phyloP scores from a whole-genome alignment of 1,139 yeast genomes.

The Arxiozyma slooffiae region DNA sequence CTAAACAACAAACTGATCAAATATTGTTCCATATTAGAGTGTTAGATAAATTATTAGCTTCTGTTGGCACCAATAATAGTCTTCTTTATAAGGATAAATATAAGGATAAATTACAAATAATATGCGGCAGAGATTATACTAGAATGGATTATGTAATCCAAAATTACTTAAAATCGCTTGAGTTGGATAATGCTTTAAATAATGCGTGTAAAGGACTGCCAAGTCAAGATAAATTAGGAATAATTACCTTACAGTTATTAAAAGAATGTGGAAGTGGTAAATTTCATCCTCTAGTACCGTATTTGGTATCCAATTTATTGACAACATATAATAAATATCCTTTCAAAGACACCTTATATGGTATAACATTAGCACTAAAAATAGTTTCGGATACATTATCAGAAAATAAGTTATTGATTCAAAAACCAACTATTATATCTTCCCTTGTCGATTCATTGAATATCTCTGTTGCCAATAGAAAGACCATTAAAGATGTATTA shows the following conservation, averaged over 20 bases:
- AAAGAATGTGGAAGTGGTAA: constrained; percentile 16
- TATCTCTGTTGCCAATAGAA: constrained; percentile 10
- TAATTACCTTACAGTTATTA: constrained; percentile 23
- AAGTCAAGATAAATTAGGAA: constrained; percentile 16
- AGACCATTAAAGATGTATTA: constrained; percentile 15
- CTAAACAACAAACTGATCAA: background rate
- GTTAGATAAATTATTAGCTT: constrained; percentile 17
- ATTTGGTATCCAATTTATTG: constrained; percentile 14
- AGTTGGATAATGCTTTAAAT: constrained; percentile 14
- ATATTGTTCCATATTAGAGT: constrained; percentile 2
- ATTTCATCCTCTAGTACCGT: constrained; percentile 17
- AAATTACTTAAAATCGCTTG: constrained; percentile 17
- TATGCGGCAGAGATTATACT: constrained; percentile 18
- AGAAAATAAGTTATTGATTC: constrained; percentile 13
- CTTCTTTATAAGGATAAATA: constrained; percentile 22
- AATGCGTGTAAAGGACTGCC: background rate
- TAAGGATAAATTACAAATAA: constrained; percentile 17
- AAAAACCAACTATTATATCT: constrained; percentile 13
- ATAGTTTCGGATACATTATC: constrained; percentile 13
- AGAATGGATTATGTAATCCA: constrained; percentile 16
- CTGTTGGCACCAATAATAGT: constrained; percentile 17
- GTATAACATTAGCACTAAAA: constrained; percentile 10
- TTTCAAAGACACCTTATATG: constrained; percentile 10
- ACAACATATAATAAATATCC: constrained; percentile 16
- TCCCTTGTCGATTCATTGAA: constrained; percentile 15